phyloP scores from a whole-genome alignment of 2,329 filamentous ascomycete genomes.

The Hysterium pulicare region DNA sequence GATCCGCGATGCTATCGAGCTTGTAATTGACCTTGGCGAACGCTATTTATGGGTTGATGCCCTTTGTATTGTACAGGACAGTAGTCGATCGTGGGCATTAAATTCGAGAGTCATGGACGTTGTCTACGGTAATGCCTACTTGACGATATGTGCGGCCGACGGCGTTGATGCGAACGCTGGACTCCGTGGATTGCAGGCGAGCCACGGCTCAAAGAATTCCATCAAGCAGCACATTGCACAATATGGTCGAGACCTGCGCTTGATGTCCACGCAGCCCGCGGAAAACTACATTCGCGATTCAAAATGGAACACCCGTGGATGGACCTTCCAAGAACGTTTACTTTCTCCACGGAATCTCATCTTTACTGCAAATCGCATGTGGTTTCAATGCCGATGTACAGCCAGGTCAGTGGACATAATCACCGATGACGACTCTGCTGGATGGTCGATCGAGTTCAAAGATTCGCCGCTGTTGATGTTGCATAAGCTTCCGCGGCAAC shows the following conservation, averaged over 20 bases:
- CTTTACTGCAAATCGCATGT: slow-evolving; percentile 29
- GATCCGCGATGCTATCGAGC: slow-evolving; percentile 1
- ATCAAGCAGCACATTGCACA: slow-evolving; percentile 1
- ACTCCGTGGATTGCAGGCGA: slow-evolving; percentile 10
- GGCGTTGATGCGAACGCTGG: slow-evolving; percentile 13
- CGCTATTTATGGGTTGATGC: slow-evolving; percentile 9
- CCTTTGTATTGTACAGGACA: slow-evolving; percentile 9
- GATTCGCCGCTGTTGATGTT: slow-evolving; percentile 26
- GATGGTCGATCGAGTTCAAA: slow-evolving; percentile 29
- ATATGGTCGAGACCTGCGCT: neutral
- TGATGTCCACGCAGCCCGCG: neutral
- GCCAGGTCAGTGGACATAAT: slow-evolving; percentile 29
- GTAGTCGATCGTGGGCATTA: slow-evolving; percentile 18
- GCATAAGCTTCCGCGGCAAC: slow-evolving; percentile 18
- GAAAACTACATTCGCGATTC: slow-evolving; percentile 19
- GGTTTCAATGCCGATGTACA: slow-evolving; percentile 23
- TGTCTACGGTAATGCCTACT: slow-evolving; percentile 30
- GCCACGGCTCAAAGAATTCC: neutral
- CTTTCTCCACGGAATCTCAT: slow-evolving; percentile 34
- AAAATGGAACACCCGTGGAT: slow-evolving; percentile 35
- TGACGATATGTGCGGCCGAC: slow-evolving; percentile 36
- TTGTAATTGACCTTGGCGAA: slow-evolving; percentile 4
- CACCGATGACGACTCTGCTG: slow-evolving; percentile 17
- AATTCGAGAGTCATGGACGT: slow-evolving; percentile 30
- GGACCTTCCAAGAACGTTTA: slow-evolving; percentile 40